Evolutionary conservation across 176 grass and related monocot genomes (phyloP), one percentile per base, ranked within the genome.

Genomic region (Carex kokanica): DNA sequence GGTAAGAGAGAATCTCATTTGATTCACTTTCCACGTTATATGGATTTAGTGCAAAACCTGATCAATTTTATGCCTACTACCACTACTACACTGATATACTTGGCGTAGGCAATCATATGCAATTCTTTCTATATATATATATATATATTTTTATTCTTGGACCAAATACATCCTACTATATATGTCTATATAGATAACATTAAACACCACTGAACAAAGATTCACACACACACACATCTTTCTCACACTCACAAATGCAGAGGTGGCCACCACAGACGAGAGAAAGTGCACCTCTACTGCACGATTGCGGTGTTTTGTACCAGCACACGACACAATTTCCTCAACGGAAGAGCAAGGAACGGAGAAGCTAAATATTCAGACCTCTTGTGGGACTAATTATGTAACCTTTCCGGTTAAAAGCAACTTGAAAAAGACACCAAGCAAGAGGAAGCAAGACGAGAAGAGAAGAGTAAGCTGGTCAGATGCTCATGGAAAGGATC

Each of bases 391-490:
- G 68, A 23, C 8, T 23, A 49, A 49, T 49, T 47, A 45, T 72
- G 40, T 72, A 47, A 12, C 34, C 38, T 21, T 6, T 11, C 68
- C 36, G 0, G 0, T 47, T 72, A 72, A 45, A 72, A 72, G 68
- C 38, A 72, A 11, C 36, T 2, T 45, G 68, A 72, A 47, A 72
- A 72, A 45, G 8, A 5, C 18, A 47, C 40, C 68, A 47, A 72
- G 68, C 36, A 72, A 45, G 18, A n/a, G 23, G 10, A 72, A 45
- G 18, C 38, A 72, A 20, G 14, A 49, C 9, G 23, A 58, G 77
- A 90, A 78, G 56, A 87, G 81, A 47, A 87, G 81, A 57, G 88
- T 90, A 6, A 90, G 47, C 31, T 90, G 85, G 88, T 64, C 65
- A 23, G 88, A 90, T 78, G 73, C 85, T 8, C 81, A 90, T 68